Evolutionary conservation across 164 flowering plant species (phyloP).

Genomic region (Nelumbo lutea): DNA sequence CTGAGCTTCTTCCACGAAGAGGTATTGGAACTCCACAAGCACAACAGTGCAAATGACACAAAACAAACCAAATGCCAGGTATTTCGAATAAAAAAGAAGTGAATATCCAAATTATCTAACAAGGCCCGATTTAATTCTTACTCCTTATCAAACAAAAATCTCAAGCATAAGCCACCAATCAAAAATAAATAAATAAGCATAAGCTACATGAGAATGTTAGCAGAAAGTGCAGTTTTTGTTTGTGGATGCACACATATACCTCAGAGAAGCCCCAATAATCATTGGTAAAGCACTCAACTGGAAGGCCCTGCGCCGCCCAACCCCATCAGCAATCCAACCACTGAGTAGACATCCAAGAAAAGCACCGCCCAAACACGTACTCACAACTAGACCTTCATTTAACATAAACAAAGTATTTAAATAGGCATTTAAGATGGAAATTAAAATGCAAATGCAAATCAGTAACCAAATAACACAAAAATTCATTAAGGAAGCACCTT

Average conservation of each 20-base stretch:
- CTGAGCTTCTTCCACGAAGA: too few species aligned
- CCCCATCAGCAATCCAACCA: constrained; percentile 86
- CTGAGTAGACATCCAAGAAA: constrained; percentile 75
- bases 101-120: too few species aligned
- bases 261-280: constrained; percentile 78
- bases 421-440: constrained; percentile 1
- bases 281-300: constrained; percentile 93
- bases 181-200: not conserved
- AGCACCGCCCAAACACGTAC: constrained; percentile 91
- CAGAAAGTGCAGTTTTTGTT: not conserved
- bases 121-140: too few species aligned
- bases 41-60: too few species aligned
- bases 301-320: constrained; percentile 91
- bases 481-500: constrained; percentile 41
- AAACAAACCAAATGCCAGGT: too few species aligned
- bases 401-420: not conserved
- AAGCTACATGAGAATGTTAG: not conserved
- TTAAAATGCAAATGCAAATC: not conserved
- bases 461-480: not conserved
- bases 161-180: too few species aligned
- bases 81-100: too few species aligned
- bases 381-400: constrained; percentile 84
- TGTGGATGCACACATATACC: constrained; percentile 36
- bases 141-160: too few species aligned
- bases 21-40: too few species aligned